phyloP scores from a whole-genome alignment of 176 grass and related monocot genomes.

The Secale cereale region DNA sequence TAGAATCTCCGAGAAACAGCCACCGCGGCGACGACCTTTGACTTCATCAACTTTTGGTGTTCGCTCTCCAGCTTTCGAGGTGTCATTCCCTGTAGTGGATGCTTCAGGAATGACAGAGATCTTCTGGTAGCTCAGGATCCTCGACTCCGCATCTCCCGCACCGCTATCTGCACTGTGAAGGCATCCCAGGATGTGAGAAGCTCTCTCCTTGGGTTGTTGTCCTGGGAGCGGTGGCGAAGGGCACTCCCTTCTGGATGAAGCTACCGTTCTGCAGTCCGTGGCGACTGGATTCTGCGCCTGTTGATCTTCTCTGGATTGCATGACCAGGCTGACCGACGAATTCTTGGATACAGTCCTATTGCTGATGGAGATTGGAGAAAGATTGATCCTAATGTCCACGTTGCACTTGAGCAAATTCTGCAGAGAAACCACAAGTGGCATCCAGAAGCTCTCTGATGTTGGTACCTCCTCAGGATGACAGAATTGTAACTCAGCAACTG shows the following conservation, averaged over 20 bases:
- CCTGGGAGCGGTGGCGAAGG: constrained; percentile 4
- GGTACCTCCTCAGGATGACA: constrained; percentile 43
- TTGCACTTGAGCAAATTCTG: constrained; percentile 71
- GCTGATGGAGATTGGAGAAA: constrained; percentile 27
- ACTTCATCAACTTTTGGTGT: not conserved
- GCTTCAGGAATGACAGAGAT: constrained; percentile 35
- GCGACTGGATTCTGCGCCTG: not conserved
- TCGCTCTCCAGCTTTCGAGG: not conserved
- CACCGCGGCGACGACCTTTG: not conserved
- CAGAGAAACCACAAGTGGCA: constrained; percentile 61
- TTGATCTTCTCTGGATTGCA: constrained; percentile 43
- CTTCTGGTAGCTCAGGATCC: constrained; percentile 51
- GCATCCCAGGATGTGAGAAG: constrained; percentile 29
- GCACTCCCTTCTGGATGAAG: constrained; percentile 33
- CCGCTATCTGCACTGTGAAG: constrained; percentile 17
- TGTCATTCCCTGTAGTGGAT: constrained; percentile 16
- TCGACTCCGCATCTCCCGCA: not conserved
- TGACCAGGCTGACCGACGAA: constrained; percentile 41
- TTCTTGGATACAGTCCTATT: constrained; percentile 28
- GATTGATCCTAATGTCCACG: constrained; percentile 66
- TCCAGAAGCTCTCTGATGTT: constrained; percentile 56
- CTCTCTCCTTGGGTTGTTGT: constrained; percentile 35
- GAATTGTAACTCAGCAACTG: constrained; percentile 71
- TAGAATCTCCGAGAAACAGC: constrained; percentile 26
- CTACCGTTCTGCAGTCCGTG: constrained; percentile 31